Percentiles rank a stretch among this genome's conserved stretches.
phyloP scores from a whole-genome alignment of 2,329 filamentous ascomycete genomes.

The Trichoderma endophyticum region DNA sequence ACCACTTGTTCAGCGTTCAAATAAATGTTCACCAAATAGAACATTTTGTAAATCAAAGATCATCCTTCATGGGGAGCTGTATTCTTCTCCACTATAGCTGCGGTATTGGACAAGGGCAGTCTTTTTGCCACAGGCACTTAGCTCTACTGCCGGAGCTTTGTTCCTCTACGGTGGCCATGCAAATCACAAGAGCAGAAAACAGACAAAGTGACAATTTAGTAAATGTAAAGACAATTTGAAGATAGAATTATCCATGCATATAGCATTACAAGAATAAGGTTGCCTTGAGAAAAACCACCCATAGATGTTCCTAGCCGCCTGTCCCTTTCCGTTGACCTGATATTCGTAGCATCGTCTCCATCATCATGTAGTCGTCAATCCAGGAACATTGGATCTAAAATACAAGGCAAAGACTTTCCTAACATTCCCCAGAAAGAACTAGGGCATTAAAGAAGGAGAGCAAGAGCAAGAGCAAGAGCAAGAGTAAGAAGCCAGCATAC shows the following conservation, averaged over 20 bases:
- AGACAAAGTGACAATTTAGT: background rate
- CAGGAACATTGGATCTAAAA: background rate
- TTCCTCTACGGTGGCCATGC: background rate
- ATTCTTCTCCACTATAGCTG: background rate
- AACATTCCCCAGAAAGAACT: background rate
- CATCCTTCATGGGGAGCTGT: background rate
- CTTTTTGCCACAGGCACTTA: background rate
- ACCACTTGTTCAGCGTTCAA: background rate
- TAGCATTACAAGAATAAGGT: background rate
- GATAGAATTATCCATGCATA: background rate
- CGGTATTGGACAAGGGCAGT: background rate
- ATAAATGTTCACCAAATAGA: background rate
- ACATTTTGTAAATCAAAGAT: conserved; percentile 9
- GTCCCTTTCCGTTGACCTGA: background rate
- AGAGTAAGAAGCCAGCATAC: background rate
- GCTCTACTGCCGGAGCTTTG: too few species aligned
- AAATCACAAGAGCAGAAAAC: background rate
- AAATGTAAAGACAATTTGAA: background rate
- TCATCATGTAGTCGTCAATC: background rate
- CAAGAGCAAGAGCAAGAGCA: background rate
- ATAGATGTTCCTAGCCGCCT: background rate
- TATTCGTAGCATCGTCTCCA: background rate
- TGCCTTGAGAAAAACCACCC: background rate
- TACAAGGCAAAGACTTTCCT: background rate
- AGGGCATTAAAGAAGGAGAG: background rate